Base-by-base conservation (phyloP, 768 basidiomycete genomes). In the Amanita brunnescens region DNA sequence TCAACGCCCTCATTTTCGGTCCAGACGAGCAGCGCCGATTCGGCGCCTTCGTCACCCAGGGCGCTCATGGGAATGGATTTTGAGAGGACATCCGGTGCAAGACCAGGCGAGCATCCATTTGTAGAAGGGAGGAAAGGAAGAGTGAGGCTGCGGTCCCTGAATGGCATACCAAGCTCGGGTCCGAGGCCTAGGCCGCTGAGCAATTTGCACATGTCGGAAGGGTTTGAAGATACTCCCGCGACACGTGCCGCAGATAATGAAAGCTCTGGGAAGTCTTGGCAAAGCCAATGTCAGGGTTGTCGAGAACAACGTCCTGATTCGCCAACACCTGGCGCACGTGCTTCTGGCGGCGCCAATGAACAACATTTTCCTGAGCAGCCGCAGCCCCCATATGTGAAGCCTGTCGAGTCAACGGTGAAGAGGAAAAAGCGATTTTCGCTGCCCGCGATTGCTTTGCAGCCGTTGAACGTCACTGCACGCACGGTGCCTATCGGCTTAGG, bases 371-470 rank as follows among this genome's bases (percentile, higher is more conserved):
- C n/a, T n/a, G n/a, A 6, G 10, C 18, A 13, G 7, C 21, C 37
- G 21, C 23, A 8, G 8, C 21, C 4, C 34, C 9, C 23, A 14
- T 48, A 16, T n/a, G 26, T 23, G 21, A 43, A 54, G 20, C 39
- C 18, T 4, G 16, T 29, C 12, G 48, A 49, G 23, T 41, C 30
- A 44, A 58, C 72, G 0, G 76, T 74, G 39, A 67, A 83, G 57
- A 64, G 79, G 58, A 71, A 70, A 59, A 85, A 87, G 61, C 76
- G 85, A 34, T 88, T 88, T 59, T 89, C 88, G 44, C 54, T 85
- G 45, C 85, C 87, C 41, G 85, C 85, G n/a, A 71, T 91, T 33
- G 86, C 83, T 33, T 56, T 90, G 62, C 86, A 89, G 56, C 80
- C 81, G 26, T 80, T 80, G 26, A 79, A 77, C 14, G 86, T 90